Evolutionary conservation across 768 basidiomycete species (phyloP).

Genomic region (Mycena vitilis): DNA sequence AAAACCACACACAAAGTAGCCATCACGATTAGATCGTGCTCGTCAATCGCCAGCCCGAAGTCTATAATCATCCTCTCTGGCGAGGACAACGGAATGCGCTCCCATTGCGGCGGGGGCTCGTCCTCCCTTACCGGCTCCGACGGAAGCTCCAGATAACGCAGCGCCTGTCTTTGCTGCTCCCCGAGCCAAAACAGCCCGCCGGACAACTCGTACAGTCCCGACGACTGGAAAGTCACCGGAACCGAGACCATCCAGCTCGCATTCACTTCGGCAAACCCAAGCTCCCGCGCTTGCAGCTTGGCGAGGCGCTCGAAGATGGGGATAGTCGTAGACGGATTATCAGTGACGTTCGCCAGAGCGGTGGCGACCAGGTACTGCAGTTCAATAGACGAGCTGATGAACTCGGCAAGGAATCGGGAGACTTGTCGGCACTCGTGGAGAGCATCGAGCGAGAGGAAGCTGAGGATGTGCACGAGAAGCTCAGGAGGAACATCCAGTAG

Average conservation of each 20-base stretch:
- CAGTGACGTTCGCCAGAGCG: not conserved
- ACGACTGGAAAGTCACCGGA: slow-evolving; percentile 10
- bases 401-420: not conserved
- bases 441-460: slow-evolving; percentile 7
- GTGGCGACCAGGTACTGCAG: slow-evolving; percentile 23
- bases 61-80: slow-evolving; percentile 25
- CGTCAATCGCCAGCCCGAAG: slow-evolving; percentile 33
- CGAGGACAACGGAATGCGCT: slow-evolving; percentile 3
- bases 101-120: slow-evolving; percentile 15
- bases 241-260: slow-evolving; percentile 20
- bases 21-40: slow-evolving; percentile 36
- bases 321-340: slow-evolving; percentile 14
- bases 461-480: slow-evolving; percentile 17
- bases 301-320: slow-evolving; percentile 25
- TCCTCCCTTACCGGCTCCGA: not conserved
- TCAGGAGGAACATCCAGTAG: slow-evolving; percentile 20
- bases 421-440: not conserved
- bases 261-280: not conserved
- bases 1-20: slow-evolving; percentile 31
- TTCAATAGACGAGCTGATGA: slow-evolving; percentile 18
- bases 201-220: slow-evolving; percentile 33
- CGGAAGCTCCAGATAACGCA: slow-evolving; percentile 31
- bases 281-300: slow-evolving; percentile 17
- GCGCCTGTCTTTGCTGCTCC: slow-evolving; percentile 5
- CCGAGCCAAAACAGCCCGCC: slow-evolving; percentile 31